Evolutionary conservation across 257 asterid species (phyloP).

Genomic region (Prunella vulgaris): DNA sequence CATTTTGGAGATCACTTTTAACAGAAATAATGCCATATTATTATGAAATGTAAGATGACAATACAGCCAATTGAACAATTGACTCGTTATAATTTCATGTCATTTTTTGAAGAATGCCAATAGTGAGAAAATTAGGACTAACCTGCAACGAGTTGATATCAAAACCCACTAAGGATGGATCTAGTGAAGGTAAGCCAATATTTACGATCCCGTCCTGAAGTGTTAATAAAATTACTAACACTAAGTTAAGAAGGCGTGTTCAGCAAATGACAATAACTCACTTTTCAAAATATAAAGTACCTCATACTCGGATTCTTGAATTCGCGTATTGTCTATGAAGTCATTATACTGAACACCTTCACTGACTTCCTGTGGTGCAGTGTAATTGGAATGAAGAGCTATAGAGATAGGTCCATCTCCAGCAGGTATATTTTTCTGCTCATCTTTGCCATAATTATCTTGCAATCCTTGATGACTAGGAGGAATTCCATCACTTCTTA

Average conservation of each 20-base stretch:
- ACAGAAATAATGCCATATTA: background rate
- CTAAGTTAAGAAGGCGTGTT: background rate
- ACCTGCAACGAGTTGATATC: constrained; percentile 84
- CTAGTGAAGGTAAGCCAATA: constrained; percentile 55
- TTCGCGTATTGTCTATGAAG: constrained; percentile 48
- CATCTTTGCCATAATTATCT: constrained; percentile 38
- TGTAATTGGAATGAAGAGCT: constrained; percentile 37
- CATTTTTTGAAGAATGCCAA: background rate
- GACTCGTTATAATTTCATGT: constrained; percentile 3
- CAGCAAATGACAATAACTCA: constrained; percentile 5
- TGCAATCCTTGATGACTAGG: constrained; percentile 36
- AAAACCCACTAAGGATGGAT: constrained; percentile 51
- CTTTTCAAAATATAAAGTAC: constrained; percentile 24
- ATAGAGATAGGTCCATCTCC: constrained; percentile 38
- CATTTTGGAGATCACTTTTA: background rate
- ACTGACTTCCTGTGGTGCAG: constrained; percentile 39
- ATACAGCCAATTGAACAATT: constrained; percentile 11
- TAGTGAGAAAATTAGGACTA: constrained; percentile 23
- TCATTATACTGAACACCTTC: constrained; percentile 47
- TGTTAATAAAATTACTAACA: constrained; percentile 17
- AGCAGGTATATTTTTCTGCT: constrained; percentile 32
- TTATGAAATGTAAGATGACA: background rate
- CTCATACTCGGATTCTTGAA: constrained; percentile 60
- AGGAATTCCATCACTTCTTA: constrained; percentile 36
- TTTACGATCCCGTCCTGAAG: constrained; percentile 55